These are phyloP conservation scores for Jaltomata sinuosa DNA, from an alignment of 257 asterid species.

Conservation along the genomic window DNA sequence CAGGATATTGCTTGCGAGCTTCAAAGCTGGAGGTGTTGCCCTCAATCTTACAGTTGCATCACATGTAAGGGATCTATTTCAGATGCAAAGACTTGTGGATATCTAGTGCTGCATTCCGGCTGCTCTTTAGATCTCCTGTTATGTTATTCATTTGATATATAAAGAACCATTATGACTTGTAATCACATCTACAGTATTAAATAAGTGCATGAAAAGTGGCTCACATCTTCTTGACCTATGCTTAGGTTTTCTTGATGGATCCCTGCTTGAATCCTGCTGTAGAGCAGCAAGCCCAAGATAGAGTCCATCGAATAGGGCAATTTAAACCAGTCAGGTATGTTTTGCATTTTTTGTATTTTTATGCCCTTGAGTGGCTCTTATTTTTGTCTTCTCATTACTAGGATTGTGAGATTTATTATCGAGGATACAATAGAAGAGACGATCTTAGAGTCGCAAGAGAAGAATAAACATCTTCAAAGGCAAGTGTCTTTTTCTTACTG, in stretches of 20 bases:
- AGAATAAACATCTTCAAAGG: slow-evolving; percentile 41
- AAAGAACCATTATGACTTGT: too few species aligned
- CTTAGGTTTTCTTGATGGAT: slow-evolving; percentile 92
- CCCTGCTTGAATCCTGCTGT: slow-evolving; percentile 99
- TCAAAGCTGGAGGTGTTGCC: slow-evolving; percentile 94
- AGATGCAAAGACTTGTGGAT: too few species aligned
- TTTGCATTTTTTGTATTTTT: not conserved
- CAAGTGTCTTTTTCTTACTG: slow-evolving; percentile 16
- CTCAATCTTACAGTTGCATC: slow-evolving; percentile 42
- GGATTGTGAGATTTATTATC: not conserved
- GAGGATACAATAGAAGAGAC: slow-evolving; percentile 68
- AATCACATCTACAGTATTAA: too few species aligned
- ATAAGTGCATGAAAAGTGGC: too few species aligned
- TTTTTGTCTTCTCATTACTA: not conserved
- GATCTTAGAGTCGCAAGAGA: slow-evolving; percentile 56
- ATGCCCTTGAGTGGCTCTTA: not conserved
- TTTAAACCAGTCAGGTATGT: slow-evolving; percentile 68
- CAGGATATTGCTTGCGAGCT: slow-evolving; percentile 77
- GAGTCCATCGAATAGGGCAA: slow-evolving; percentile 85
- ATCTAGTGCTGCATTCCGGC: not conserved
- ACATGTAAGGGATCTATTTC: slow-evolving; percentile 25
- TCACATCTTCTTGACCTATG: too few species aligned
- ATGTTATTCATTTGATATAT: not conserved
- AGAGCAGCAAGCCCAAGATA: slow-evolving; percentile 94
- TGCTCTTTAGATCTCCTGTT: not conserved